A percentile compares a stretch with the other conserved stretches of the same genome.
phyloP scores from a whole-genome alignment of 805 yeast genomes.

The Metschnikowia drakensbergensis region DNA sequence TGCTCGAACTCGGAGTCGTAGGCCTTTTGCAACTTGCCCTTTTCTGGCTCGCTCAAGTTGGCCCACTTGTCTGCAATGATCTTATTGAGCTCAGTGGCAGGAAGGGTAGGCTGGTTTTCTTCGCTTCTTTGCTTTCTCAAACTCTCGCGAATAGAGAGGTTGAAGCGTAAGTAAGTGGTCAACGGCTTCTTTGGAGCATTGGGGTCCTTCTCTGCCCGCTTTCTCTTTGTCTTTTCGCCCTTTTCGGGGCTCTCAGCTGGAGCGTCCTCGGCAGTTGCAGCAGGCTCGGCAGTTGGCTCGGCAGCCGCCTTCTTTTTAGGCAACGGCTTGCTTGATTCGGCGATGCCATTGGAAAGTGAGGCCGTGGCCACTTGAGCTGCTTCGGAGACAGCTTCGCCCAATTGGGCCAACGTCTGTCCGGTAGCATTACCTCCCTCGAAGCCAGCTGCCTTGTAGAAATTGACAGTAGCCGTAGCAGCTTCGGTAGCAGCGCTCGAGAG shows the following conservation, averaged over 20 bases:
- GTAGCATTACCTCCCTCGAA: conserved; percentile 40
- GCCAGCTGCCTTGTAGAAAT: conserved; percentile 61
- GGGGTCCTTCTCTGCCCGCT: conserved; percentile 63
- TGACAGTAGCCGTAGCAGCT: conserved; percentile 75
- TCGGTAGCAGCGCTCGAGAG: conserved; percentile 84
- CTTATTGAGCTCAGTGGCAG: conserved; percentile 74
- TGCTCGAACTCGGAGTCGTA: conserved; percentile 45
- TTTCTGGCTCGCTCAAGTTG: conserved; percentile 62
- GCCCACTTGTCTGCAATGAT: conserved; percentile 81
- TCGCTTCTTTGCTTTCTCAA: conserved; percentile 65
- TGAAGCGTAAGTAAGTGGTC: conserved; percentile 77
- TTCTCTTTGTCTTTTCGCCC: conserved; percentile 47
- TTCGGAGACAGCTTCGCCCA: conserved; percentile 24
- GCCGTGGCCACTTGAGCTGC: conserved; percentile 39
- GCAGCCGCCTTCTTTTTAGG: neutral
- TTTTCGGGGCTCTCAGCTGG: conserved; percentile 7
- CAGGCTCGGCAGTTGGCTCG: conserved; percentile 10
- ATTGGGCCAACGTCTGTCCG: conserved; percentile 35
- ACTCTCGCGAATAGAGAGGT: conserved; percentile 66
- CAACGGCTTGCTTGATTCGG: conserved; percentile 8
- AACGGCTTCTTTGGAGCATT: conserved; percentile 94
- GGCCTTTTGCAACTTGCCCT: conserved; percentile 62
- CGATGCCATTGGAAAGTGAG: conserved; percentile 21
- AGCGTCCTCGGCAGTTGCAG: conserved; percentile 2
- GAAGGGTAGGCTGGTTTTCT: conserved; percentile 55